Percentiles rank a stretch among this genome's conserved stretches.
Evolutionary conservation across 352 stramenopile genomes (phyloP).

Genomic region (Blastocystis sp.): DNA sequence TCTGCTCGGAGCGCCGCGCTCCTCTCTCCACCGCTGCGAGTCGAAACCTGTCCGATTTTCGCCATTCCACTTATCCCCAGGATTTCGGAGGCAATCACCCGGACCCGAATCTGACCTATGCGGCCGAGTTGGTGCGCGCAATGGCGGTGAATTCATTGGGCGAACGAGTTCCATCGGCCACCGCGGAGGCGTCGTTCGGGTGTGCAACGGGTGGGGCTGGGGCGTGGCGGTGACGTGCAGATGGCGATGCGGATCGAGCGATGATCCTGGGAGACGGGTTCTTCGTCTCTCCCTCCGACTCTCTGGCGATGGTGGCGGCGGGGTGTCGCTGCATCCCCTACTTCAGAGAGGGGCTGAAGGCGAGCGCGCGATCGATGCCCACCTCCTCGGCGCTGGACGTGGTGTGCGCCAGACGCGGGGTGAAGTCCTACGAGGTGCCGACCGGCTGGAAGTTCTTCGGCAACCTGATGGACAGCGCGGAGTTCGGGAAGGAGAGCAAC

Average conservation of each 20-base stretch:
- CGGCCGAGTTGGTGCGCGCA: slow-evolving; percentile 84
- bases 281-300: slow-evolving; percentile 97
- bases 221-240: slow-evolving; percentile 60
- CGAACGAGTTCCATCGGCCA: slow-evolving; percentile 69
- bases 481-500: slow-evolving; percentile 90
- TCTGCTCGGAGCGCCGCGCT: slow-evolving; percentile 76
- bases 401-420: slow-evolving; percentile 85
- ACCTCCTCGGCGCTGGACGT: slow-evolving; percentile 91
- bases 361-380: slow-evolving; percentile 93
- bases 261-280: slow-evolving; percentile 93
- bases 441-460: slow-evolving; percentile 99
- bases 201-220: slow-evolving; percentile 75
- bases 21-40: slow-evolving; percentile 70
- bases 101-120: slow-evolving; percentile 98
- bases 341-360: slow-evolving; percentile 78
- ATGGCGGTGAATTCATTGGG: slow-evolving; percentile 78
- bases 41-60: slow-evolving; percentile 41
- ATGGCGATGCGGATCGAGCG: slow-evolving; percentile 96
- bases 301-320: slow-evolving; percentile 91
- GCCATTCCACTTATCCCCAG: slow-evolving; percentile 64
- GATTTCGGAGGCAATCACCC: slow-evolving; percentile 92
- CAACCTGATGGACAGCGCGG: slow-evolving; percentile 93
- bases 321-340: slow-evolving; percentile 91
- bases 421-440: slow-evolving; percentile 90
- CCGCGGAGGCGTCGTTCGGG: slow-evolving; percentile 78